A percentile compares a stretch with the other conserved stretches of the same genome.
These are phyloP conservation scores for Tuber umbilicatum DNA, from an alignment of 495 filamentous ascomycete genomes.

Conservation along the genomic window DNA sequence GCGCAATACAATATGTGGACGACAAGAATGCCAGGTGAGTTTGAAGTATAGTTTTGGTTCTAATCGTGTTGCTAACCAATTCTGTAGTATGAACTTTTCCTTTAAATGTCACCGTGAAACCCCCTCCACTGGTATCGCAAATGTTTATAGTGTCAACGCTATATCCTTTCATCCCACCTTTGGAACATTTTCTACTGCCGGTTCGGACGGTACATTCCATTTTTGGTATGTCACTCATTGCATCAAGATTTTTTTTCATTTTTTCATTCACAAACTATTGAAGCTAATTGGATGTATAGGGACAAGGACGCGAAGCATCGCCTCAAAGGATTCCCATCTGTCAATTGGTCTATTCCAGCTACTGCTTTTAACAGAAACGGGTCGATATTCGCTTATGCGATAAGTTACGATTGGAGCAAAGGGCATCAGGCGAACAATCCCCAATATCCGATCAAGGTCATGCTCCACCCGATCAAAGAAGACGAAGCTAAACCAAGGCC, in stretches of 20 bases:
- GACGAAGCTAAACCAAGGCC: slow-evolving; percentile 81
- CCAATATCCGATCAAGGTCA: slow-evolving; percentile 69
- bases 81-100: slow-evolving; percentile 66
- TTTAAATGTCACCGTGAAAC: slow-evolving; percentile 92
- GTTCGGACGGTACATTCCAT: slow-evolving; percentile 81
- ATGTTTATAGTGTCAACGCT: slow-evolving; percentile 82
- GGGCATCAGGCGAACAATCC: slow-evolving; percentile 68
- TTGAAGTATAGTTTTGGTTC: slow-evolving; percentile 15
- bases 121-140: slow-evolving; percentile 55
- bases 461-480: slow-evolving; percentile 70
- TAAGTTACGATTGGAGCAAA: slow-evolving; percentile 94
- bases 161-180: slow-evolving; percentile 77
- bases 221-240: slow-evolving; percentile 53
- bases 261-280: background rate
- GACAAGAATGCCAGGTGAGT: slow-evolving; percentile 69
- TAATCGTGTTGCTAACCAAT: background rate
- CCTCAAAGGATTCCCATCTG: slow-evolving; percentile 79
- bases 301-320: slow-evolving; percentile 85
- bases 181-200: slow-evolving; percentile 85
- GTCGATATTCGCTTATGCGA: slow-evolving; percentile 79
- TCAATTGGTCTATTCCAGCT: slow-evolving; percentile 73
- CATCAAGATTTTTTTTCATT: too few species aligned
- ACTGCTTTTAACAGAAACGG: slow-evolving; percentile 71
- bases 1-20: slow-evolving; percentile 81
- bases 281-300: slow-evolving; percentile 17